Conservation (phyloP, 2,329 filamentous ascomycete genomes). For the Phaeoacremonium minimum region DNA sequence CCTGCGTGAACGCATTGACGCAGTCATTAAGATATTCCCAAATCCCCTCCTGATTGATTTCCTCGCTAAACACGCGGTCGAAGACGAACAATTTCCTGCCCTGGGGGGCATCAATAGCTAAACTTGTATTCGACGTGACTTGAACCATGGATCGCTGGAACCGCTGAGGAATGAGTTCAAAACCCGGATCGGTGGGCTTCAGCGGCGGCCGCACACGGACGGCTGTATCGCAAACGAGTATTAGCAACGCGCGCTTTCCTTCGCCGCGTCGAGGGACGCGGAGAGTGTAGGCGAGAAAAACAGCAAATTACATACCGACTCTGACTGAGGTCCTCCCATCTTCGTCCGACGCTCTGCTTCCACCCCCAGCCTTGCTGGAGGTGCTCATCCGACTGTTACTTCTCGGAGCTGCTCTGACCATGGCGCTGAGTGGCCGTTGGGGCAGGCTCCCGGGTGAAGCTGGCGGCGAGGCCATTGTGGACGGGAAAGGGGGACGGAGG, state of each 20-base stretch:
- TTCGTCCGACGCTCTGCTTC: conserved; percentile 84
- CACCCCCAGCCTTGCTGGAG: conserved; percentile 66
- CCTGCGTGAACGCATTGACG: conserved; percentile 84
- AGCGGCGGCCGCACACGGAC: conserved; percentile 90
- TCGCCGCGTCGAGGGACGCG: neutral
- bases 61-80: conserved; percentile 85
- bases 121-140: conserved; percentile 76
- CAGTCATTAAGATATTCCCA: conserved; percentile 95
- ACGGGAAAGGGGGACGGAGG: conserved; percentile 14
- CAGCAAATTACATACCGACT: conserved; percentile 70
- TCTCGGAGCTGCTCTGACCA: conserved; percentile 67
- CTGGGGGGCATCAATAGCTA: conserved; percentile 86
- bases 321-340: conserved; percentile 88
- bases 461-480: conserved; percentile 66
- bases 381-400: conserved; percentile 85
- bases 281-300: conserved; percentile 1
- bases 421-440: conserved; percentile 74
- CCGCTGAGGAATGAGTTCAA: conserved; percentile 89
- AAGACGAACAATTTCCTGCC: conserved; percentile 95
- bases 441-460: conserved; percentile 54
- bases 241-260: too few relatives aligned
- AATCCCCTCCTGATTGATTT: conserved; percentile 79
- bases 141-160: conserved; percentile 93
- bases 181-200: conserved; percentile 80
- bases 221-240: conserved; percentile 44